Base-by-base conservation (phyloP, 2,329 filamentous ascomycete genomes). In the Calonectria henricotiae region DNA sequence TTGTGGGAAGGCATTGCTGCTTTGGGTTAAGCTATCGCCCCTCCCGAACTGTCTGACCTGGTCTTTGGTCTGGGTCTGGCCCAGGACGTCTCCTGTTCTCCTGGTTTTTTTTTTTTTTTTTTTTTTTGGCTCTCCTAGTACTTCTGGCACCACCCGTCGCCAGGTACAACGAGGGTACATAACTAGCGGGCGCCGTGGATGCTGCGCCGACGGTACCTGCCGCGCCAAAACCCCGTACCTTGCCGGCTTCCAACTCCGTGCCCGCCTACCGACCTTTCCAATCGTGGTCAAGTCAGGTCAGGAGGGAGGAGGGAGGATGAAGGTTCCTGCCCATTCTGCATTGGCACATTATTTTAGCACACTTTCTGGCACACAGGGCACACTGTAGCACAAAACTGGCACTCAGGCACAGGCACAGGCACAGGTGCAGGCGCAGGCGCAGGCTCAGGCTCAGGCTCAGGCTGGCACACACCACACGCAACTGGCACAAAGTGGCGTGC, bases 31-130 rank as follows among this genome's bases (percentile, higher is more conserved):
- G 41, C 17, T 44, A 41, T 58, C 49, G 63, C 51, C 55, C 63
- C 63, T 65, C 63, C 63, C 51, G 51, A 58, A 39, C 32, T 65
- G 63, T 47, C 63, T 65, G 63, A 58, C 51, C 51, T 58, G 51
- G 51, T 58, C 51, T 39, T 13, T 13, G 35, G 32, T n/a, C 51
- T 30, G 20, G 51, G 51, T 37, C 51, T 43, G 41, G 17, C 43
- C 43, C 20, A 20, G 43, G 3, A 9, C 43, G n/a, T 39, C 51
- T 58, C 51, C 32, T 39, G 32, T 39, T 15, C 11, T 13, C 32
- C 32, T 58, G n/a, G 51, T 20, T 20, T 1, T 30, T 30, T 30
- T 30, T 30, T 30, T 30, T 20, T 20, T 1, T 30, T 30, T 30
- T 30, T 30, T 30, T 30, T 30, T 30, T 7, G 4, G 27, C 27